Percentiles rank a stretch among this genome's conserved stretches.
These are phyloP conservation scores for Salvia hispanica DNA, from an alignment of 257 asterid species.

Conservation along the genomic window DNA sequence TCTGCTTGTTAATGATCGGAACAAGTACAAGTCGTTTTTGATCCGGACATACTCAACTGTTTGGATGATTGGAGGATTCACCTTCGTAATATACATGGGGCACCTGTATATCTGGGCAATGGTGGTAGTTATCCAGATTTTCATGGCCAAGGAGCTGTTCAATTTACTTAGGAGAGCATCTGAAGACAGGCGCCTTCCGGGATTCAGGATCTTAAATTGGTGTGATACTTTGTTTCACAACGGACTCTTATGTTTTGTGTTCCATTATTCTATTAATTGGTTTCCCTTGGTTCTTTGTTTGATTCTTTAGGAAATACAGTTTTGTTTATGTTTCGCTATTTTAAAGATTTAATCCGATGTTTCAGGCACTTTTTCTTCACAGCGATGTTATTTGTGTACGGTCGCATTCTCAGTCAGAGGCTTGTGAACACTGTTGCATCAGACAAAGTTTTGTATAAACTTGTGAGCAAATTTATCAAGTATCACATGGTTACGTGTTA, in stretches of 20 bases:
- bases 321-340: constrained; percentile 6
- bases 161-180: constrained; percentile 71
- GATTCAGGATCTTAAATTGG: constrained; percentile 86
- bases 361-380: constrained; percentile 92
- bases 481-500: constrained; percentile 93
- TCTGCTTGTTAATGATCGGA: constrained; percentile 70
- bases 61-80: constrained; percentile 92
- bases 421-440: constrained; percentile 77
- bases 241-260: constrained; percentile 13
- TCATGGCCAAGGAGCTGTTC: constrained; percentile 84
- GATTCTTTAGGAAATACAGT: constrained; percentile 14
- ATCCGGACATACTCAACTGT: constrained; percentile 69
- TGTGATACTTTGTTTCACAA: constrained; percentile 38
- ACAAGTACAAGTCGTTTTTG: constrained; percentile 83
- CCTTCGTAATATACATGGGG: constrained; percentile 70
- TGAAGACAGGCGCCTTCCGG: constrained; percentile 81
- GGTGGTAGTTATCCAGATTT: constrained; percentile 80
- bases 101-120: constrained; percentile 87
- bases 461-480: constrained; percentile 73
- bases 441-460: constrained; percentile 68
- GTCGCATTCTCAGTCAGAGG: constrained; percentile 84
- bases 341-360: constrained; percentile 16
- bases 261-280: constrained; percentile 16
- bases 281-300: background rate
- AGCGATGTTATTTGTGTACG: constrained; percentile 79